Evolutionary conservation across 78 protist species (phyloP).

Genomic region (Dictyostelium brefeldianum): DNA sequence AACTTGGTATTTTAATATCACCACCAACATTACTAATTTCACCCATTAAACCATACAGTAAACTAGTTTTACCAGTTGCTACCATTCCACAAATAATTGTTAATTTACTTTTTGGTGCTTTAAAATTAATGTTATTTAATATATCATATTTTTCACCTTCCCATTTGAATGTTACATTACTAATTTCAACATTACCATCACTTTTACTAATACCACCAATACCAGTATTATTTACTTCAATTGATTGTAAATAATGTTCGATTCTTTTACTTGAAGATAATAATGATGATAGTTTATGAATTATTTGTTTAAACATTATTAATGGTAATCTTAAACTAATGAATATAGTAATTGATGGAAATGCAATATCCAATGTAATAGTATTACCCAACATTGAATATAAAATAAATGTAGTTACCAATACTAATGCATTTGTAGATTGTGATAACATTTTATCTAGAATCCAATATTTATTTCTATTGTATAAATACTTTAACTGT

Average conservation of each 20-base stretch:
- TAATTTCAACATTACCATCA: not conserved
- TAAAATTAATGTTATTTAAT: conserved; percentile 20
- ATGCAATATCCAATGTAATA: conserved; percentile 36
- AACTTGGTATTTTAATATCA: not conserved
- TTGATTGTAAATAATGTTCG: not conserved
- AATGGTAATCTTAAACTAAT: conserved; percentile 44
- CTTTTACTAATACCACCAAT: too few species aligned
- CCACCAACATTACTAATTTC: conserved; percentile 51
- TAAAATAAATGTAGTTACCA: conserved; percentile 13
- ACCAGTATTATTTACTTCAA: not conserved
- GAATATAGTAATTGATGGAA: conserved; percentile 38
- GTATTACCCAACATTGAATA: conserved; percentile 2
- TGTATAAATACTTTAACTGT: not conserved
- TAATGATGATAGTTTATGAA: conserved; percentile 10
- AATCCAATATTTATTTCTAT: conserved; percentile 14
- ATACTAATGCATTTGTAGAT: conserved; percentile 16
- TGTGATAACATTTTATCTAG: not conserved
- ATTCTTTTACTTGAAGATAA: conserved; percentile 16
- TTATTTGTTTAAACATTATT: conserved; percentile 10
- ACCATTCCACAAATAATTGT: conserved; percentile 87
- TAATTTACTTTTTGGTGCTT: conserved; percentile 64
- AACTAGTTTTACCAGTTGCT: conserved; percentile 94
- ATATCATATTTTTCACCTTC: not conserved
- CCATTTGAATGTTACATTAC: conserved; percentile 1
- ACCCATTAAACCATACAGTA: conserved; percentile 71